These are phyloP conservation scores for Balansia obtecta DNA, from an alignment of 2,329 filamentous ascomycete genomes.

Conservation along the genomic window DNA sequence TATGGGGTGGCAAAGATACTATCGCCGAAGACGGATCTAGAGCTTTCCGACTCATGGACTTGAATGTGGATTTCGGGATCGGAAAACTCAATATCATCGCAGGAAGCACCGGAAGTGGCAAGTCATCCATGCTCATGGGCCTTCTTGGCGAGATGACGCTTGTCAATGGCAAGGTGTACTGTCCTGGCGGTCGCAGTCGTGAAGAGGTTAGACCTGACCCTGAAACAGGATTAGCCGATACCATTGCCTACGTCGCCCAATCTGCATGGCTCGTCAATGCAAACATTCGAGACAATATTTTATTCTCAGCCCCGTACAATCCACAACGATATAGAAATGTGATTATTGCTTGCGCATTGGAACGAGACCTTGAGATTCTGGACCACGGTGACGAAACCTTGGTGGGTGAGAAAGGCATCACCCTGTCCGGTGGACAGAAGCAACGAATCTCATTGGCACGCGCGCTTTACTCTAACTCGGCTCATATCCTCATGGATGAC, in stretches of 20 bases:
- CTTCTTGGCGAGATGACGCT: conserved; percentile 92
- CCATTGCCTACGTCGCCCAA: conserved; percentile 91
- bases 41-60: conserved; percentile 70
- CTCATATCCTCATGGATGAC: conserved; percentile 84
- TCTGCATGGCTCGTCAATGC: conserved; percentile 95
- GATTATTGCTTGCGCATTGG: conserved; percentile 78
- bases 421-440: conserved; percentile 92
- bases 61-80: conserved; percentile 72
- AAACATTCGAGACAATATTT: conserved; percentile 89
- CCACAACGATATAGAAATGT: conserved; percentile 77
- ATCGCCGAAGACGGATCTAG: conserved; percentile 52
- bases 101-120: conserved; percentile 86
- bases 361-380: conserved; percentile 83
- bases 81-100: conserved; percentile 87
- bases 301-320: conserved; percentile 74
- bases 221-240: conserved; percentile 77
- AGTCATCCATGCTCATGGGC: conserved; percentile 93
- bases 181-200: conserved; percentile 75
- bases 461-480: conserved; percentile 90
- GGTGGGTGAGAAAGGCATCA: conserved; percentile 95
- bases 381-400: conserved; percentile 87
- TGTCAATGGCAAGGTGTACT: conserved; percentile 64
- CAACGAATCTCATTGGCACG: conserved; percentile 94
- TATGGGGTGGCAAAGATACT: conserved; percentile 68
- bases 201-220: conserved; percentile 75